A percentile compares a stretch with the other conserved stretches of the same genome.
Evolutionary conservation across 768 basidiomycete species (phyloP).

Genomic region (Macrolepiota dolichaula): DNA sequence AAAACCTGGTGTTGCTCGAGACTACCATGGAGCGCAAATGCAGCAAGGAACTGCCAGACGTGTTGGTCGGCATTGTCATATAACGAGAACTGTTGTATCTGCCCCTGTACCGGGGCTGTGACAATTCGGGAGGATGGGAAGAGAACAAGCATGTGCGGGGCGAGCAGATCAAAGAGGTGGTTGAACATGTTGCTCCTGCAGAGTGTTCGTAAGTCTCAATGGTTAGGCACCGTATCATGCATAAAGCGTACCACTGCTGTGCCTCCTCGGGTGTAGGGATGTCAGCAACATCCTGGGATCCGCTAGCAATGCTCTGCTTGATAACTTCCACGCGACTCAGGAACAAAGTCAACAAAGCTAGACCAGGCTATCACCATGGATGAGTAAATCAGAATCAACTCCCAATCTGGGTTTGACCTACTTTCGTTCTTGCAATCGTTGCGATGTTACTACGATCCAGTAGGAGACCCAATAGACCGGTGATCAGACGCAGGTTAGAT

Average conservation of each 20-base stretch:
- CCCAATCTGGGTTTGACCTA: slow-evolving; percentile 35
- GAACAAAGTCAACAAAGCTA: slow-evolving; percentile 87
- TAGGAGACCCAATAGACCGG: slow-evolving; percentile 81
- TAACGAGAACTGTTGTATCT: slow-evolving; percentile 32
- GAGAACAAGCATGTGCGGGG: slow-evolving; percentile 70
- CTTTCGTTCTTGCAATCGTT: slow-evolving; percentile 74
- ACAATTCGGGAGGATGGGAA: slow-evolving; percentile 87
- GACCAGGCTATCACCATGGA: slow-evolving; percentile 63
- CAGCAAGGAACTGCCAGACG: slow-evolving; percentile 93
- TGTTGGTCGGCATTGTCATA: slow-evolving; percentile 79
- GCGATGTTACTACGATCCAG: slow-evolving; percentile 76
- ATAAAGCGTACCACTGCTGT: slow-evolving; percentile 56
- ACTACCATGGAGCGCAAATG: slow-evolving; percentile 80
- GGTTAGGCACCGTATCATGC: not conserved
- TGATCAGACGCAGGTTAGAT: slow-evolving; percentile 77
- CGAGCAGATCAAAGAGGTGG: slow-evolving; percentile 77
- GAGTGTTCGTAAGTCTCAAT: slow-evolving; percentile 8
- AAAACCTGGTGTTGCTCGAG: slow-evolving; percentile 86
- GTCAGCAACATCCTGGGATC: slow-evolving; percentile 48
- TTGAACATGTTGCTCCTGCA: slow-evolving; percentile 85
- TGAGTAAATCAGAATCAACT: no score
- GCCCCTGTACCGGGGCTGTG: slow-evolving; percentile 26
- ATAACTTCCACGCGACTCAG: slow-evolving; percentile 92
- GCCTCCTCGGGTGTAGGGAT: slow-evolving; percentile 69
- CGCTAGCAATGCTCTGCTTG: slow-evolving; percentile 61